phyloP scores from a whole-genome alignment of 2,329 filamentous ascomycete genomes.

The Phyllosticta paracitricarpa region DNA sequence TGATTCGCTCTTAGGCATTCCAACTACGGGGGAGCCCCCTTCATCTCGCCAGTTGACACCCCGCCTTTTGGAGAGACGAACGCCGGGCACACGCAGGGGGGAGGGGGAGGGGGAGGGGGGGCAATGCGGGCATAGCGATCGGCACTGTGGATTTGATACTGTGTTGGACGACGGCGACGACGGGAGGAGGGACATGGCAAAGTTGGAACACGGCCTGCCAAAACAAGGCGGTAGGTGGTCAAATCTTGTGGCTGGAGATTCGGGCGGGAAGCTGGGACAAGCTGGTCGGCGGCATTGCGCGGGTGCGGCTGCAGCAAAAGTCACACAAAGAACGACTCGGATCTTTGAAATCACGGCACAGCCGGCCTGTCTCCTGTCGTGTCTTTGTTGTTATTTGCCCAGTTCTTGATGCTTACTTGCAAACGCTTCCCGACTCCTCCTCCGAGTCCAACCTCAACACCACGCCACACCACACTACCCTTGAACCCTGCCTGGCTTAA shows the following conservation, averaged over 20 bases:
- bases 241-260: background rate
- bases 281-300: background rate
- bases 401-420: too few relatives aligned
- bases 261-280: background rate
- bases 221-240: background rate
- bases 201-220: background rate
- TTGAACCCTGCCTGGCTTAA: background rate
- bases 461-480: background rate
- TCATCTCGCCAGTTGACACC: background rate
- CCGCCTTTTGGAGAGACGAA: background rate
- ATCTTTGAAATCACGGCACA: background rate
- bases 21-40: background rate
- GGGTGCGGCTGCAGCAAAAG: background rate
- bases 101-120: too few relatives aligned
- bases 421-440: too few relatives aligned
- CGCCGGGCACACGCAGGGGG: background rate
- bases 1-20: background rate
- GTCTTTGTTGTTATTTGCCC: too few relatives aligned
- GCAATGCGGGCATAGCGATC: background rate
- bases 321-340: background rate
- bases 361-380: background rate
- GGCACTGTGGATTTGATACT: too few relatives aligned
- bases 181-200: background rate
- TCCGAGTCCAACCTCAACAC: too few relatives aligned
- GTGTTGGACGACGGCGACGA: too few relatives aligned